These are phyloP conservation scores for Amanita jacksonii DNA, from an alignment of 768 basidiomycete species.

Conservation along the genomic window DNA sequence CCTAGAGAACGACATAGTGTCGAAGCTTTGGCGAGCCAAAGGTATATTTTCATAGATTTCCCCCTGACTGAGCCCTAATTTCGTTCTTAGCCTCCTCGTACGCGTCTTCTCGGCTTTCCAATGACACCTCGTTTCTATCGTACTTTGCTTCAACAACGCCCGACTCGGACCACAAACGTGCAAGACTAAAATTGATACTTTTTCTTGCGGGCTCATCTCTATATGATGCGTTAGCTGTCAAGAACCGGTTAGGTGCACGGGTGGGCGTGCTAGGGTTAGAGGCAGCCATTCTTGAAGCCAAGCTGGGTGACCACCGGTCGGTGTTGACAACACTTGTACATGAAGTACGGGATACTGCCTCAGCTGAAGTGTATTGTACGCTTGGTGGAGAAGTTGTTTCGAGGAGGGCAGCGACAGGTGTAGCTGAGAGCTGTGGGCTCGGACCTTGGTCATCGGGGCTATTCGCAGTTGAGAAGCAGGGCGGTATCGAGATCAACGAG, in stretches of 20 bases:
- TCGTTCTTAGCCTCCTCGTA: conserved; percentile 40
- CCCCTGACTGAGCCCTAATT: conserved; percentile 3
- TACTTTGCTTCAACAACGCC: conserved; percentile 83
- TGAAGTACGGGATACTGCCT: conserved; percentile 59
- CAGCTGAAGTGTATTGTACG: conserved; percentile 83
- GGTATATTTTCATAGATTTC: conserved; percentile 24
- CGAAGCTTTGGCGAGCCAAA: conserved; percentile 67
- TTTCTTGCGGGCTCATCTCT: conserved; percentile 70
- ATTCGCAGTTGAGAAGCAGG: conserved; percentile 23
- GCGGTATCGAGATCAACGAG: conserved; percentile 34
- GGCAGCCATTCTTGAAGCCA: conserved; percentile 8
- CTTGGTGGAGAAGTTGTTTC: conserved; percentile 65
- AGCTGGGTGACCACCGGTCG: conserved; percentile 35
- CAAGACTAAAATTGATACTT: conserved; percentile 65
- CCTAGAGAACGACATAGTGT: conserved; percentile 43
- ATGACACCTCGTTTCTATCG: conserved; percentile 37
- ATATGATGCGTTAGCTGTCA: conserved; percentile 48
- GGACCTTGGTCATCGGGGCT: conserved; percentile 45
- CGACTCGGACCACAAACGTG: conserved; percentile 62
- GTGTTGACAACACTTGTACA: conserved; percentile 63
- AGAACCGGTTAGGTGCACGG: conserved; percentile 44
- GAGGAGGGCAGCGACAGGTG: conserved; percentile 38
- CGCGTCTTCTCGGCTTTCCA: conserved; percentile 18
- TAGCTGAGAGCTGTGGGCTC: conserved; percentile 40
- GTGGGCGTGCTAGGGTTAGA: conserved; percentile 18